Evolutionary conservation across 495 filamentous ascomycete genomes (phyloP), one percentile per base, ranked within the genome.

Genomic region (Penicillium bialowiezense): DNA sequence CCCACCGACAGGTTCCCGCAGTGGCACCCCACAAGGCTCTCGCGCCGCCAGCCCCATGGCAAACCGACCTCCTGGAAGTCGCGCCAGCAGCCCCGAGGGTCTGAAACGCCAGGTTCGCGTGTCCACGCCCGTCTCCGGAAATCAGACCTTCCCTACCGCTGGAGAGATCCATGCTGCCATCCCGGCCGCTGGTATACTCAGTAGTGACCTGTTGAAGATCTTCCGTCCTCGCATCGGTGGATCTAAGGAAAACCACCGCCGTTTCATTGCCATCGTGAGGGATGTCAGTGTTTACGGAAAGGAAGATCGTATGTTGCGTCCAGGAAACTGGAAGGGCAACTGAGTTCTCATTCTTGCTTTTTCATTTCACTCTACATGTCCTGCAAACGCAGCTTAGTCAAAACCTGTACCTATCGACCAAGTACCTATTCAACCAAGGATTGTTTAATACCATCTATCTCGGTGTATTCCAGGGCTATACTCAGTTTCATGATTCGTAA

Each of bases 121-220:
- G 20, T 68, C 72, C 2, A 73, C 69, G 5, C 65, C 72, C 0
- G 53, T 51, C 23, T 41, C 62, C 38, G 51, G 62, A 19, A 51
- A 44, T 20, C 63, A 63, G 41, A 54, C 63, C 2, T 80, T 80
- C 50, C 80, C 85, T 18, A 82, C 81, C 8, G 69, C 79, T 5
- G 80, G 78, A n/a, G 90, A 95, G 62, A 85, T 93, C 44, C 71
- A 85, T 55, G 77, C 80, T 4, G 79, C 79, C 1, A 76, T 91
- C 36, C 86, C 87, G 1, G 67, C 74, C 6, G 72, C 74, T n/a
- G 89, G 89, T 24, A 86, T 91, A 39, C 67, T 73, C 2, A 83
- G 90, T 41, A 72, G 68, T 20, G 73, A 77, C 2, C 66, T 93
- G 13, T 65, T 90, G 19, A 77, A 69, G 14, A 68, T 72, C 12